These are phyloP conservation scores for Colletotrichum karsti DNA, from an alignment of 2,329 filamentous ascomycete genomes.

Conservation along the genomic window DNA sequence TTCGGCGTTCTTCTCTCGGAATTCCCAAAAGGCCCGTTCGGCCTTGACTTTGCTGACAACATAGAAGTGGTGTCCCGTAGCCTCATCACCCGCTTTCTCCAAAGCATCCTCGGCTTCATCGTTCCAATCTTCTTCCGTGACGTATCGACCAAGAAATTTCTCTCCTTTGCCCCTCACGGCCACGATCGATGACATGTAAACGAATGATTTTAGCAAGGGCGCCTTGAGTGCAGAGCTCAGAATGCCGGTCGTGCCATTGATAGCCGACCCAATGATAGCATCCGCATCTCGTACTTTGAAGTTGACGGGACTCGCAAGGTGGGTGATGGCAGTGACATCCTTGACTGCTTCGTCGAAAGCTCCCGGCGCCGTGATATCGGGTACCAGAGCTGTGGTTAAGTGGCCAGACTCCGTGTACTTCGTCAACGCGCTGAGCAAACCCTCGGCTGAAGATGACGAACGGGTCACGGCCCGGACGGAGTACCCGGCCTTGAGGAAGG, in stretches of 20 bases:
- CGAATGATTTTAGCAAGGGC: slow-evolving; percentile 44
- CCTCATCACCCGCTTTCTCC: slow-evolving; percentile 32
- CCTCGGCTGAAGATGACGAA: slow-evolving; percentile 31
- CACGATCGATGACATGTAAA: slow-evolving; percentile 37
- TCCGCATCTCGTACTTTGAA: slow-evolving; percentile 49
- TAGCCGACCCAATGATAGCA: slow-evolving; percentile 48
- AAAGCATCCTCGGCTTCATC: slow-evolving; percentile 38
- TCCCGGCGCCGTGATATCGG: slow-evolving; percentile 41
- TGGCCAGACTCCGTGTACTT: slow-evolving; percentile 27
- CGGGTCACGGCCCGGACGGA: slow-evolving; percentile 47
- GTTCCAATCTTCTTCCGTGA: slow-evolving; percentile 40
- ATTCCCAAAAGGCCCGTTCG: slow-evolving; percentile 41
- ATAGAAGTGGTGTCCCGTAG: slow-evolving; percentile 32
- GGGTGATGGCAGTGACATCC: slow-evolving; percentile 49
- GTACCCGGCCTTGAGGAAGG: slow-evolving; percentile 46
- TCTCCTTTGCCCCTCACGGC: slow-evolving; percentile 14
- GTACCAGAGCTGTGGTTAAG: slow-evolving; percentile 38
- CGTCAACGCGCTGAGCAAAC: slow-evolving; percentile 32
- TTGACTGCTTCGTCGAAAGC: slow-evolving; percentile 46
- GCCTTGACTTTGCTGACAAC: slow-evolving; percentile 40
- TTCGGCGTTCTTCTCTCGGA: slow-evolving; percentile 34
- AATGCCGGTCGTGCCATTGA: slow-evolving; percentile 44
- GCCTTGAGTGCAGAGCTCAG: slow-evolving; percentile 50
- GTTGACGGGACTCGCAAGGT: slow-evolving; percentile 50
- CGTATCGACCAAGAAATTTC: slow-evolving; percentile 11